phyloP scores from a whole-genome alignment of 2,329 filamentous ascomycete species.

The Amylocarpus encephaloides region DNA sequence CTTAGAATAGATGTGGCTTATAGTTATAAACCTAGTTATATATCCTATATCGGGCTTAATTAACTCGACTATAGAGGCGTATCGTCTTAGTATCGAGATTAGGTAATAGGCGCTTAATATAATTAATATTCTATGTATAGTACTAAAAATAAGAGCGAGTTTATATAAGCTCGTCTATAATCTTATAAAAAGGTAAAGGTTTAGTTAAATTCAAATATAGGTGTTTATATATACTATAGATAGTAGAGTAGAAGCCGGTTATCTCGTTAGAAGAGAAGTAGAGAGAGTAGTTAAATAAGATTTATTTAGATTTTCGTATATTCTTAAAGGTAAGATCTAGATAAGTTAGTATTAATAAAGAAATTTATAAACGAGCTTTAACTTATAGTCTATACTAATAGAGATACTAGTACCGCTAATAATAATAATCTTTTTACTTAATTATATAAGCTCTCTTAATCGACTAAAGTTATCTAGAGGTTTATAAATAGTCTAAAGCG shows the following conservation, averaged over 20 bases:
- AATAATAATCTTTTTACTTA: constrained; percentile 21
- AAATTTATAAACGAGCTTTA: constrained; percentile 31
- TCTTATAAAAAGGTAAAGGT: constrained; percentile 15
- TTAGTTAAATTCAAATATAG: constrained; percentile 10
- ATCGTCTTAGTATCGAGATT: too few relatives aligned
- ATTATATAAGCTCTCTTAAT: constrained; percentile 20
- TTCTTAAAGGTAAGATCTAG: constrained; percentile 20
- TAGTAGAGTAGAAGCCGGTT: constrained; percentile 13
- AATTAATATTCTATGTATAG: constrained; percentile 20
- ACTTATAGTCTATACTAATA: constrained; percentile 28
- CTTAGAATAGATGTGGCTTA: constrained; percentile 15
- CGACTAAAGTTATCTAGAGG: too few relatives aligned
- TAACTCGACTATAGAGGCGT: constrained; percentile 12
- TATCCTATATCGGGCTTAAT: constrained; percentile 16
- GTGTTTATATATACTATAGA: constrained; percentile 14
- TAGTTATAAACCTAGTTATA: constrained; percentile 15
- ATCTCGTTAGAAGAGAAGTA: constrained; percentile 17
- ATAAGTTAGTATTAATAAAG: constrained; percentile 13
- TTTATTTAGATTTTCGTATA: constrained; percentile 19
- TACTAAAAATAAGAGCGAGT: constrained; percentile 14
- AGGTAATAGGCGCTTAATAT: neutral
- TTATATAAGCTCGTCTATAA: constrained; percentile 16
- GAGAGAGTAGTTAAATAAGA: constrained; percentile 18
- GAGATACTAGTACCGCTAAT: constrained; percentile 19
- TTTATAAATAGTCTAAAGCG: too few relatives aligned